Conservation (phyloP, 2,329 filamentous ascomycete species). For the Pestalotiopsis fici region DNA sequence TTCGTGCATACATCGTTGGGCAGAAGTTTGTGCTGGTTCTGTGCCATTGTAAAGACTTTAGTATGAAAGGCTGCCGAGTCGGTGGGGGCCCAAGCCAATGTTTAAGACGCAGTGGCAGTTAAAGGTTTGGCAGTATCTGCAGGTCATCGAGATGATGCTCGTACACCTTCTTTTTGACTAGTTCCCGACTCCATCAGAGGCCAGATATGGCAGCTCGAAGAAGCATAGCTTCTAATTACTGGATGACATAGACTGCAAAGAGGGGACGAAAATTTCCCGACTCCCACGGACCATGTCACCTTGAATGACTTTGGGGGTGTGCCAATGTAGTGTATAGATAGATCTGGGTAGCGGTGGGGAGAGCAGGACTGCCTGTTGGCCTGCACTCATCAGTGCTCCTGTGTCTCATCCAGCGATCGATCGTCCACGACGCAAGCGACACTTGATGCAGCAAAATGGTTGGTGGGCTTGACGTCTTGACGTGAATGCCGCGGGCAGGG, state of each 20-base stretch:
- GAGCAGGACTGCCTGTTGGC: no score
- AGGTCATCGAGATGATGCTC: not conserved
- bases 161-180: not conserved
- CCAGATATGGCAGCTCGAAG: not conserved
- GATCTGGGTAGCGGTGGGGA: not conserved
- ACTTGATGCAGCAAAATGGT: not conserved
- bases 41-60: not conserved
- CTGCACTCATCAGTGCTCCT: not conserved
- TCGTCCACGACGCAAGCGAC: not conserved
- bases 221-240: not conserved
- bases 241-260: not conserved
- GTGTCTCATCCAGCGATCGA: not conserved
- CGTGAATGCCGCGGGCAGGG: not conserved
- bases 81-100: not conserved
- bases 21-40: not conserved
- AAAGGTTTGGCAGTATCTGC: not conserved
- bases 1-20: not conserved
- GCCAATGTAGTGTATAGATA: not conserved
- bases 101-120: not conserved
- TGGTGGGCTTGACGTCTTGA: no score
- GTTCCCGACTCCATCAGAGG: not conserved
- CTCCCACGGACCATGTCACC: not conserved
- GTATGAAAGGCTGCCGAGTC: not conserved
- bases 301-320: not conserved
- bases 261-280: not conserved